Evolutionary conservation across 2,329 filamentous ascomycete genomes (phyloP).

Genomic region (Fusarium coicis): DNA sequence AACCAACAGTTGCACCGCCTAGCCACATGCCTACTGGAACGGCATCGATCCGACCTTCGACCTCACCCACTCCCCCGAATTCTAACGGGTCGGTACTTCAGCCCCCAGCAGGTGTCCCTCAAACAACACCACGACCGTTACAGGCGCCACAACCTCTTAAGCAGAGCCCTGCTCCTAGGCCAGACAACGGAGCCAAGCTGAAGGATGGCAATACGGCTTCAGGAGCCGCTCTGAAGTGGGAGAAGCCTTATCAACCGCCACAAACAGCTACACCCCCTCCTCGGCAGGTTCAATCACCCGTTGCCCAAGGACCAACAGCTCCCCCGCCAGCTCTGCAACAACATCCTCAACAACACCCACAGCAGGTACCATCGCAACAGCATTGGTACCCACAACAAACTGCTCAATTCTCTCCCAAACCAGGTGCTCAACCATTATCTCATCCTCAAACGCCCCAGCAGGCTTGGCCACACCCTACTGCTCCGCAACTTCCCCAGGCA

Average conservation of each 20-base stretch:
- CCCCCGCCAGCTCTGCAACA: slow-evolving; percentile 32
- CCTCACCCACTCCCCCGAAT: slow-evolving; percentile 47
- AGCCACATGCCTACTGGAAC: slow-evolving; percentile 45
- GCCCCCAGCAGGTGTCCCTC: slow-evolving; percentile 49
- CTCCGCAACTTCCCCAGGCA: slow-evolving; percentile 37
- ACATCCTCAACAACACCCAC: slow-evolving; percentile 28
- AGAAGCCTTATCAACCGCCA: slow-evolving; percentile 55
- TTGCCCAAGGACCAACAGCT: slow-evolving; percentile 36
- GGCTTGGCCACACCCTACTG: slow-evolving; percentile 32
- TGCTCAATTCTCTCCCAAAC: slow-evolving; percentile 36
- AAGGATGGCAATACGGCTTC: slow-evolving; percentile 42
- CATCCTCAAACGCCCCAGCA: slow-evolving; percentile 40
- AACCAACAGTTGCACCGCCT: slow-evolving; percentile 44
- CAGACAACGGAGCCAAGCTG: slow-evolving; percentile 47
- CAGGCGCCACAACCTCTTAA: slow-evolving; percentile 48
- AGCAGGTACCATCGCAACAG: slow-evolving; percentile 27
- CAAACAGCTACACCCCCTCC: slow-evolving; percentile 39
- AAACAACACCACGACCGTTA: slow-evolving; percentile 46
- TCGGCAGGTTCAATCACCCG: slow-evolving; percentile 42
- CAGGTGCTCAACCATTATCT: slow-evolving; percentile 34
- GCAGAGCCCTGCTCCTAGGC: slow-evolving; percentile 49
- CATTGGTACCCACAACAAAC: slow-evolving; percentile 38
- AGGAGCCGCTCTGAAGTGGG: slow-evolving; percentile 52
- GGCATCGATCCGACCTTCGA: slow-evolving; percentile 44
- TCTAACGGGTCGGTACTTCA: slow-evolving; percentile 51